A percentile compares a stretch with the other conserved stretches of the same genome.
These are phyloP conservation scores for Suhomyces choctaworum DNA, from an alignment of 1,139 yeast species.

Conservation along the genomic window DNA sequence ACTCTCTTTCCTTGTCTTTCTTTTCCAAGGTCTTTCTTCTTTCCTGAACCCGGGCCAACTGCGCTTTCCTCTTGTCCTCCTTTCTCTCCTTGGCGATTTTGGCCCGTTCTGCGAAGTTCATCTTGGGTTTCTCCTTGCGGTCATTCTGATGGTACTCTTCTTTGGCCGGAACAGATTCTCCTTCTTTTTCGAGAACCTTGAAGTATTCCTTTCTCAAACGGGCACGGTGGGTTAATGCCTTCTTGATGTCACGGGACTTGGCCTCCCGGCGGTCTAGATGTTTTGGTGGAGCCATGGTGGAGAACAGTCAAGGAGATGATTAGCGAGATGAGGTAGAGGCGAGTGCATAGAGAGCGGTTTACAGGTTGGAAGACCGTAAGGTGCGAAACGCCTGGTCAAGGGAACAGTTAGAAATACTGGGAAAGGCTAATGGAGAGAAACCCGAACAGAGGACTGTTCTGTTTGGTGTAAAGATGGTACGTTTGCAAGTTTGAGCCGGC, in stretches of 20 bases:
- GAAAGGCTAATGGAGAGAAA: too few relatives aligned
- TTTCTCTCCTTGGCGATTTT: constrained; percentile 36
- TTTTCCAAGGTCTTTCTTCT: constrained; percentile 18
- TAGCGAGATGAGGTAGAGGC: background rate
- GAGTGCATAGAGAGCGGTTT: too few relatives aligned
- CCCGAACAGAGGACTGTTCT: too few relatives aligned
- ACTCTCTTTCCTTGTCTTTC: constrained; percentile 33
- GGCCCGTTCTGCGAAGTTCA: constrained; percentile 49
- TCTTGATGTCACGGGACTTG: constrained; percentile 62
- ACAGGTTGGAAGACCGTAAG: background rate
- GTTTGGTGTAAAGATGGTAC: too few relatives aligned
- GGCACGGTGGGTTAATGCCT: constrained; percentile 79
- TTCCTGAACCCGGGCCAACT: constrained; percentile 24
- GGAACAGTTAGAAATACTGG: background rate
- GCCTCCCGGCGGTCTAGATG: constrained; percentile 43
- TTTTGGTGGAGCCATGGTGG: constrained; percentile 6
- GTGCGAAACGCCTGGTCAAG: background rate
- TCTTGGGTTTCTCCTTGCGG: constrained; percentile 18
- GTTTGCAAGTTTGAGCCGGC: too few relatives aligned
- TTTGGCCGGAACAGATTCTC: constrained; percentile 42
- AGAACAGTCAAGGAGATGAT: background rate
- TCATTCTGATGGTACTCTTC: constrained; percentile 10
- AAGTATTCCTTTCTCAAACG: constrained; percentile 79
- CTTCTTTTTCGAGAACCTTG: constrained; percentile 76
- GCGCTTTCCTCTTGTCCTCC: constrained; percentile 29